Base-by-base conservation (phyloP, 2,329 filamentous ascomycete genomes). In the Cordyceps militaris region DNA sequence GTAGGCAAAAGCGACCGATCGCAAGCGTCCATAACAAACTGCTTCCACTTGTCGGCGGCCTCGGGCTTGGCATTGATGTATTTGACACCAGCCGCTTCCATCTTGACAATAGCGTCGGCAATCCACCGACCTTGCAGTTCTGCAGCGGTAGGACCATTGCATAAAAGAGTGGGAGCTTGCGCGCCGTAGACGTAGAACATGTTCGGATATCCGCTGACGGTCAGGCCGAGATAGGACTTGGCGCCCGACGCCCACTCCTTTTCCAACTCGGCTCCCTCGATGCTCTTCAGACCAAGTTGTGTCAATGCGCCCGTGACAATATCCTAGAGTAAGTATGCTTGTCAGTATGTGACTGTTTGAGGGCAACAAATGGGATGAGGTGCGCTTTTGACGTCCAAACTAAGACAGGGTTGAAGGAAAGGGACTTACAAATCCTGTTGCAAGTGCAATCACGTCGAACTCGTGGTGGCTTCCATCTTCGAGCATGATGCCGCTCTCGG, bases 401-500 rank as follows among this genome's bases (percentile, higher is more conserved):
- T 3, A 13, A 36, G 3, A n/a, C 5, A 6, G 13, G 34, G 14
- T 16, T 36, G 34, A 47, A 3, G 69, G 72, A 9, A 19, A 66
- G 63, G 47, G 23, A 52, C 50, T 43, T 19, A 52, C 50, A 30
- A 52, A 75, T 0, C 73, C 73, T 0, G 67, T 66, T 32, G 68
- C 68, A n/a, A 68, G 61, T 38, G 71, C 64, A 36, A 74, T 59
- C 0, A 71, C 57, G 42, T 74, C 72, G 1, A 76, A 60, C 11
- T 74, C 70, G 16, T 72, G 62, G 11, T 52, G 34, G 16, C 67
- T 63, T 9, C 63, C 69, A 1, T 76, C 71, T 1, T 67, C 56
- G 1, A 72, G 69, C 16, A 65, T 59, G 50, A 81, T 72, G 0
- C 77, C 77, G 0, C 60, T 69, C 3, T 66, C 64, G 0, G 69